Percentiles rank a stretch among this genome's conserved stretches.
Evolutionary conservation across 2,329 filamentous ascomycete genomes (phyloP).

Genomic region (Fusarium devonianum): DNA sequence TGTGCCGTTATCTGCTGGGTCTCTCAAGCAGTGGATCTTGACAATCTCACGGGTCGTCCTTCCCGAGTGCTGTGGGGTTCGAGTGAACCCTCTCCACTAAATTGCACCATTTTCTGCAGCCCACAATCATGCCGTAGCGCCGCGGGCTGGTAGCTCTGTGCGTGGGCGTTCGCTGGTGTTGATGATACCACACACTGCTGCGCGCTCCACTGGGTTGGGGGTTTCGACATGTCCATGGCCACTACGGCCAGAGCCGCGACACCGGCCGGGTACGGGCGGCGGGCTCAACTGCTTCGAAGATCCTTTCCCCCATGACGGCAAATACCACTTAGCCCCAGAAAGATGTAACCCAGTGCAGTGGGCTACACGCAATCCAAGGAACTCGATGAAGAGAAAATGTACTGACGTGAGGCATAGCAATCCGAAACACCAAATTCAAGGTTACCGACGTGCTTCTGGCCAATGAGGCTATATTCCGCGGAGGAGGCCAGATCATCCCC

Average conservation of each 20-base stretch:
- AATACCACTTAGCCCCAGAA: conserved; percentile 23
- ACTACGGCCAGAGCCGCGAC: conserved; percentile 28
- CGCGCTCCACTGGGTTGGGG: conserved; percentile 15
- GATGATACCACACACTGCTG: conserved; percentile 27
- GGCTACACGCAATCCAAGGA: conserved; percentile 1
- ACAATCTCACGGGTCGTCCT: conserved; percentile 20
- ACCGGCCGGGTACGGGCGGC: conserved; percentile 23
- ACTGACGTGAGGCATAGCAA: conserved; percentile 64
- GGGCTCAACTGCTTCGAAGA: conserved; percentile 24
- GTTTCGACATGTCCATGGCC: conserved; percentile 8
- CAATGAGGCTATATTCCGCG: conserved; percentile 89
- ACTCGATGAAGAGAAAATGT: conserved; percentile 10
- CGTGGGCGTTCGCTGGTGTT: conserved; percentile 25
- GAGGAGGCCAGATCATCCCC: conserved; percentile 96
- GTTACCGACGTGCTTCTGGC: conserved; percentile 90
- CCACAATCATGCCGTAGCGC: conserved; percentile 23
- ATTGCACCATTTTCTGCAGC: conserved; percentile 28
- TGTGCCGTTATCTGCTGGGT: conserved; percentile 6
- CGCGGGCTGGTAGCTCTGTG: conserved; percentile 22
- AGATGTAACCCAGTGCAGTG: conserved; percentile 16
- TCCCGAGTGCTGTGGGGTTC: conserved; percentile 32
- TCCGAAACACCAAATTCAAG: conserved; percentile 97
- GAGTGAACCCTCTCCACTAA: conserved; percentile 22
- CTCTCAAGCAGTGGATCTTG: conserved; percentile 27
- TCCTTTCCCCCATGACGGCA: conserved; percentile 29